phyloP scores from a whole-genome alignment of 208 protist genomes.

The Leishmania gerbilli region DNA sequence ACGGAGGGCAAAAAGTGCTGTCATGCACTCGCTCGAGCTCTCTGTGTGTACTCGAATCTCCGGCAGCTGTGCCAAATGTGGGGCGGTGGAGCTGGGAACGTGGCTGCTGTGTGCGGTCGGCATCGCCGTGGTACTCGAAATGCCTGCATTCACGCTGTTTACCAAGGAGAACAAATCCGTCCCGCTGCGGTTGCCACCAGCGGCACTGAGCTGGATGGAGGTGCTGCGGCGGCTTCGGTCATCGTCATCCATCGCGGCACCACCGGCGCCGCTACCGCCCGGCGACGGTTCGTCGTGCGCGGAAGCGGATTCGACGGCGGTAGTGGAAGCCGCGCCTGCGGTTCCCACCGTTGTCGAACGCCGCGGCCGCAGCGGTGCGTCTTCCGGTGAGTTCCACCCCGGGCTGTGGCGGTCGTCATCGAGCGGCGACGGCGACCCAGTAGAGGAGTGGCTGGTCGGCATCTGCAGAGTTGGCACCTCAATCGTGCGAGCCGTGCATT shows the following conservation, averaged over 20 bases:
- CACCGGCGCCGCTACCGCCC: not conserved
- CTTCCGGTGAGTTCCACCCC: slow-evolving; percentile 23
- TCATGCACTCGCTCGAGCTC: slow-evolving; percentile 60
- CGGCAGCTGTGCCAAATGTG: not conserved
- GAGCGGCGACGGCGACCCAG: slow-evolving; percentile 6
- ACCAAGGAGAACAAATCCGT: not conserved
- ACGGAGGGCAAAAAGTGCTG: slow-evolving; percentile 57
- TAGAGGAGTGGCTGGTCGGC: not conserved
- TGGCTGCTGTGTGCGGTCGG: slow-evolving; percentile 3
- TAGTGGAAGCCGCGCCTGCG: not conserved
- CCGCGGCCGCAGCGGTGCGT: slow-evolving; percentile 17
- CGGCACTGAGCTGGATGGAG: slow-evolving; percentile 8
- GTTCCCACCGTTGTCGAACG: not conserved
- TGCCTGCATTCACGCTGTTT: not conserved
- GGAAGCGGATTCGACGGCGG: not conserved
- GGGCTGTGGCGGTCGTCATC: slow-evolving; percentile 14
- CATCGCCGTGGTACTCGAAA: not conserved
- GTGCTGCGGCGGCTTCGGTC: slow-evolving; percentile 15
- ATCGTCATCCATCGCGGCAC: slow-evolving; percentile 20
- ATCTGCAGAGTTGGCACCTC: slow-evolving; percentile 30
- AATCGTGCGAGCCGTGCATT: slow-evolving; percentile 4
- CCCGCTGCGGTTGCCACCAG: not conserved
- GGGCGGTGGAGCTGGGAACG: slow-evolving; percentile 2
- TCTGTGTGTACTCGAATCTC: slow-evolving; percentile 34
- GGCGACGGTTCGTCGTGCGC: not conserved